Evolutionary conservation across 208 protist genomes (phyloP), one percentile per base, ranked within the genome.

Genomic region (Novymonas esmeraldas): DNA sequence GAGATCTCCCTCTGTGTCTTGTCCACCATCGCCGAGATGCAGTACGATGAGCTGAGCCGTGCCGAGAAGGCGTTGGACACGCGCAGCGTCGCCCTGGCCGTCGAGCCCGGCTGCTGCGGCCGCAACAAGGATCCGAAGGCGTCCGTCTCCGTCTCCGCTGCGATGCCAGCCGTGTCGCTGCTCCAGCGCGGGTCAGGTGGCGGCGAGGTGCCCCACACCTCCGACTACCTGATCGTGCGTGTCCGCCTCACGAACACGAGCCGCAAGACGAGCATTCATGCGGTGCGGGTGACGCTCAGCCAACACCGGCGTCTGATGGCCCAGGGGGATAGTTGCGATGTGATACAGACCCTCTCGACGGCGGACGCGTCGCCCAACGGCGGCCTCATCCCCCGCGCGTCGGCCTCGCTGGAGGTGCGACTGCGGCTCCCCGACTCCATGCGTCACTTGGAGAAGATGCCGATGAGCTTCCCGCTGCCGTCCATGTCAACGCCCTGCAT

Each of bases 21-120:
- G 31, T 55, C 71, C n/a, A 70, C 64, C 28, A 56, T 74, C 5
- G 48, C 76, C 9, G 51, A 39, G 24, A 71, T 66, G 34, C 71
- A 76, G 33, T 78, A 66, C 26, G 61, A 70, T 0, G 62, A 69
- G 48, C 58, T 66, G 61, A 49, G 39, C 22, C 10, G 14, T 5
- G 36, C 51, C 16, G 14, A 1, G 3, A 57, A 72, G 36, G 22
- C 29, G 4, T 22, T 44, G 18, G 24, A 20, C 3, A 63, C 73
- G 45, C 31, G 9, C 10, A 68, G 72, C 54, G 51, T 73, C 20
- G 57, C 78, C 2, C 36, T 69, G 24, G 56, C 52, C 0, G 51
- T 58, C 26, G 60, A 73, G 18, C 64, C 64, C 44, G 78, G 81
- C 36, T 76, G 68, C 49, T 81, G 56, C 22, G 68, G 73, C 10